These are phyloP conservation scores for Eucalyptus tenuipes DNA, from an alignment of 345 rosid species.

Conservation along the genomic window DNA sequence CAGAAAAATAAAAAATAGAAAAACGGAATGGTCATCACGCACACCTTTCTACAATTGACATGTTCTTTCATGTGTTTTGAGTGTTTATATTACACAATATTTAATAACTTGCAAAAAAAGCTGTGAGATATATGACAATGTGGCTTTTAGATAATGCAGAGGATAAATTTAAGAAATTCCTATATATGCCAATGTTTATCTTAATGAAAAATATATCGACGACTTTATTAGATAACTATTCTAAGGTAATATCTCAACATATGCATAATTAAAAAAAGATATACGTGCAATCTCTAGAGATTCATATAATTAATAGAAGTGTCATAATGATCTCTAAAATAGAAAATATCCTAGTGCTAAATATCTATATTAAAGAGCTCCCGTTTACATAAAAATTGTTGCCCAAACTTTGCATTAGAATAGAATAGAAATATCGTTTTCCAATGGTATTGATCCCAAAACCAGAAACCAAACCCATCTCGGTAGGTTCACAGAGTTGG, in stretches of 20 bases:
- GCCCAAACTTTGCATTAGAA: not conserved
- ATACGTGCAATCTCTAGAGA: too few relatives aligned
- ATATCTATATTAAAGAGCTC: not conserved
- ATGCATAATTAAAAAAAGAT: too few relatives aligned
- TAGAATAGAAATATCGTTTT: not conserved
- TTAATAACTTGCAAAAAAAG: not conserved
- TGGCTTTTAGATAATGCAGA: not conserved
- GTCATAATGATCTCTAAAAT: too few relatives aligned
- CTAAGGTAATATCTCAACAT: too few relatives aligned
- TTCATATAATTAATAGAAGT: too few relatives aligned
- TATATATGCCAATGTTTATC: too few relatives aligned
- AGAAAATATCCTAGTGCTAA: too few relatives aligned
- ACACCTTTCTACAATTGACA: not conserved
- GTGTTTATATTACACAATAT: not conserved
- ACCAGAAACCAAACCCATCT: not conserved
- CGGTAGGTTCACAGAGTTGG: not conserved
- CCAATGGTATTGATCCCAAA: not conserved
- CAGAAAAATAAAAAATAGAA: too few relatives aligned
- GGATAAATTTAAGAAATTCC: too few relatives aligned
- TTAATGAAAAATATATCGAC: too few relatives aligned
- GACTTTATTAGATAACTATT: too few relatives aligned
- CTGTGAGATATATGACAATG: not conserved
- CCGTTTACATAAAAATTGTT: not conserved
- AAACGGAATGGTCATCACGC: rapidly evolving
- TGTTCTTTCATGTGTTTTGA: not conserved